A percentile compares a stretch with the other conserved stretches of the same genome.
phyloP scores from a whole-genome alignment of 371 early-diverging fungal species.

The Phascolomyces articulosus region DNA sequence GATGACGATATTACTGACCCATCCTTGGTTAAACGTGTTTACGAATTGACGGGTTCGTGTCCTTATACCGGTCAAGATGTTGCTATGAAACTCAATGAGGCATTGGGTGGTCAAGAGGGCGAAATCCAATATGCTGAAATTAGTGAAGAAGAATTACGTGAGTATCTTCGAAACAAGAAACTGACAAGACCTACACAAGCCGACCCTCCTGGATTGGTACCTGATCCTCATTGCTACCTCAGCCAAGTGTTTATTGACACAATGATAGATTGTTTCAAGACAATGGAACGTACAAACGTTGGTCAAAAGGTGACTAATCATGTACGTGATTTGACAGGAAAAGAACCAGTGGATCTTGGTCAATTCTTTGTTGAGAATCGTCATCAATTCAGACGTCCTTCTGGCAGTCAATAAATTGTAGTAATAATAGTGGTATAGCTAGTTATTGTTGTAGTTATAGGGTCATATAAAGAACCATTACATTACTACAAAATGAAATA shows the following conservation, averaged over 20 bases:
- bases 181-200: not conserved
- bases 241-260: slow-evolving; percentile 5
- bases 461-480: too few relatives aligned
- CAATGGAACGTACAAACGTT: not conserved
- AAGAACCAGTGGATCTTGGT: slow-evolving; percentile 15
- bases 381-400: slow-evolving; percentile 17
- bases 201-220: not conserved
- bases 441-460: not conserved
- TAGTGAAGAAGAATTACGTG: slow-evolving; percentile 3
- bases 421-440: not conserved
- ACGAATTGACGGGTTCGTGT: slow-evolving; percentile 14
- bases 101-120: slow-evolving; percentile 8
- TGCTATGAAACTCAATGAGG: slow-evolving; percentile 8
- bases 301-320: slow-evolving; percentile 14
- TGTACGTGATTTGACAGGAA: slow-evolving; percentile 14
- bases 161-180: slow-evolving; percentile 12
- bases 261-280: slow-evolving; percentile 13
- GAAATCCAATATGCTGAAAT: slow-evolving; percentile 9
- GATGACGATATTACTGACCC: slow-evolving; percentile 3
- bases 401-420: not conserved
- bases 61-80: slow-evolving; percentile 8
- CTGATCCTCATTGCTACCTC: slow-evolving; percentile 4
- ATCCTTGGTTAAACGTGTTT: slow-evolving; percentile 17
- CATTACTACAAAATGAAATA: too few relatives aligned
- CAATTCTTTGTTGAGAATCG: slow-evolving; percentile 18